A percentile compares a stretch with the other conserved stretches of the same genome.
Evolutionary conservation across 371 early-diverging fungal genomes (phyloP).

Genomic region (Apophysomyces sp.): DNA sequence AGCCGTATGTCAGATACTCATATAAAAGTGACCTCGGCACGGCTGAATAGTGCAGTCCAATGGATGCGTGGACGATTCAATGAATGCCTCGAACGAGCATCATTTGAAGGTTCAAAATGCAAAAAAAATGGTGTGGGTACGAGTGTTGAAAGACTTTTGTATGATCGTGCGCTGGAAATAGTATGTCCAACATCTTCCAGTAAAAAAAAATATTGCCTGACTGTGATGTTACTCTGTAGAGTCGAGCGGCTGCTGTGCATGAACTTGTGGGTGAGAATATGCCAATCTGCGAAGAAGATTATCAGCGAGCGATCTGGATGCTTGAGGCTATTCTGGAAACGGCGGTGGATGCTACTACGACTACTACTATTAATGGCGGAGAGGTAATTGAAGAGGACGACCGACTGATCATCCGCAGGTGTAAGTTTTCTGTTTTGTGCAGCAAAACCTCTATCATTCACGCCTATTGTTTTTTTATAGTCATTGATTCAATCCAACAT

Average conservation of each 20-base stretch:
- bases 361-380: too few relatives aligned
- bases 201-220: too few relatives aligned
- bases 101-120: slow-evolving; percentile 52
- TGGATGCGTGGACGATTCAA: slow-evolving; percentile 90
- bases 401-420: slow-evolving; percentile 56
- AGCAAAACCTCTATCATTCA: not conserved
- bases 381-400: slow-evolving; percentile 62
- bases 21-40: slow-evolving; percentile 21
- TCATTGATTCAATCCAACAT: slow-evolving; percentile 47
- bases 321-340: slow-evolving; percentile 70
- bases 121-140: slow-evolving; percentile 39
- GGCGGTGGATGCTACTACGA: too few relatives aligned
- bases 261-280: slow-evolving; percentile 57
- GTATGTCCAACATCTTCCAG: slow-evolving; percentile 22
- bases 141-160: slow-evolving; percentile 66
- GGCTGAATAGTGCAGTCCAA: slow-evolving; percentile 68
- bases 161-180: slow-evolving; percentile 68
- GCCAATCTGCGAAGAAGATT: slow-evolving; percentile 70
- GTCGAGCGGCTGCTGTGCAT: slow-evolving; percentile 54
- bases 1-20: slow-evolving; percentile 27
- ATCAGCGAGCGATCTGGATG: slow-evolving; percentile 79
- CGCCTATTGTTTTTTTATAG: slow-evolving; percentile 18
- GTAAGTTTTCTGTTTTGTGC: slow-evolving; percentile 44
- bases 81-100: slow-evolving; percentile 81
- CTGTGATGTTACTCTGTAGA: slow-evolving; percentile 20